Conservation (phyloP, 768 basidiomycete genomes). For the Xanthoconium stramineum region DNA sequence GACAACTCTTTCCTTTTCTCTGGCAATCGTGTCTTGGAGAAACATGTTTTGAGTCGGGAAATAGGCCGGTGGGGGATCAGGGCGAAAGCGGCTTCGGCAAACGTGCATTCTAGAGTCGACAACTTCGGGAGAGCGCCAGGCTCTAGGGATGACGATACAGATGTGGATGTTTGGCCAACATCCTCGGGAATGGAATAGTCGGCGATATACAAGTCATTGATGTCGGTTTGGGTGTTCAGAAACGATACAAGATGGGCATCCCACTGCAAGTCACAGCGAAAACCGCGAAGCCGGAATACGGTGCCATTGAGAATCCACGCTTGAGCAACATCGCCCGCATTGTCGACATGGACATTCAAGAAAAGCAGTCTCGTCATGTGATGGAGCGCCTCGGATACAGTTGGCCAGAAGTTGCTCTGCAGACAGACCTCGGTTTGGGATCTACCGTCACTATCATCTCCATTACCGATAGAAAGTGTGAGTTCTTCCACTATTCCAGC, state of each 20-base stretch:
- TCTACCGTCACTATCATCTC: conserved; percentile 3
- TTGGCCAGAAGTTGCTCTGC: conserved; percentile 46
- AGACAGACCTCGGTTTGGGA: conserved; percentile 8
- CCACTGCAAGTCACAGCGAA: conserved; percentile 69
- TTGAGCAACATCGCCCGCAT: conserved; percentile 22
- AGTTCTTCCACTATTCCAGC: conserved; percentile 51
- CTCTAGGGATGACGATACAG: conserved; percentile 18
- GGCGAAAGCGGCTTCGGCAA: conserved; percentile 57
- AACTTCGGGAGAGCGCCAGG: conserved; percentile 45
- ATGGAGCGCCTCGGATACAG: conserved; percentile 47
- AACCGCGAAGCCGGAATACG: conserved; percentile 53
- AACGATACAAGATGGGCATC: conserved; percentile 47
- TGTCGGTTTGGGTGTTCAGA: conserved; percentile 23
- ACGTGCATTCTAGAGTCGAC: conserved; percentile 61
- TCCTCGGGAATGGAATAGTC: conserved; percentile 30
- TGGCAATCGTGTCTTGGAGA: conserved; percentile 46
- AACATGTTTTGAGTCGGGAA: conserved; percentile 64
- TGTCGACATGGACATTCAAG: conserved; percentile 46
- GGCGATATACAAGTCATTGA: conserved; percentile 31
- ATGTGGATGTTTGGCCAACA: conserved; percentile 11
- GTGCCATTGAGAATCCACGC: conserved; percentile 41
- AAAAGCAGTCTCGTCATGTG: conserved; percentile 46
- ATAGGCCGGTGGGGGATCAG: conserved; percentile 59
- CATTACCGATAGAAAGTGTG: conserved; percentile 42
- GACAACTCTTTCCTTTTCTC: conserved; percentile 55